Evolutionary conservation across 306 rosid species (phyloP).

Genomic region (Vigna mungo): DNA sequence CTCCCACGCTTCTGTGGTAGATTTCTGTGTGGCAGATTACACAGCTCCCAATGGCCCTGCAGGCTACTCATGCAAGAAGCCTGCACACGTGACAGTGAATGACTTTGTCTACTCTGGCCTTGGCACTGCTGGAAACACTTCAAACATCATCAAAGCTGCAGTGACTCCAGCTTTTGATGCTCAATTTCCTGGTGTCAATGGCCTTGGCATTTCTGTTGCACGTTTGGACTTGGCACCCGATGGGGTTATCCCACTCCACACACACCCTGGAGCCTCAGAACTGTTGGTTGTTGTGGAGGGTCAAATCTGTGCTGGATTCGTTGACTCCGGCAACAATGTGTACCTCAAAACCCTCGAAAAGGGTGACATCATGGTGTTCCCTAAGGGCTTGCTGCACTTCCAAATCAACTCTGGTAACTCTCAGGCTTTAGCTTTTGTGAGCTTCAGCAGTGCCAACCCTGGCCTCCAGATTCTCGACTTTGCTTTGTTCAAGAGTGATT

Average conservation of each 20-base stretch:
- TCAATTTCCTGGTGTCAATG: slow-evolving; percentile 74
- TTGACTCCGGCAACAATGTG: slow-evolving; percentile 63
- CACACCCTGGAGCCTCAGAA: slow-evolving; percentile 80
- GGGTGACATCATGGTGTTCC: slow-evolving; percentile 84
- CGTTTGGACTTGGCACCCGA: slow-evolving; percentile 66
- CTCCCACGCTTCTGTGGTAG: slow-evolving; percentile 68
- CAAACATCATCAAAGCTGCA: slow-evolving; percentile 72
- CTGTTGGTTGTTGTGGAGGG: slow-evolving; percentile 58
- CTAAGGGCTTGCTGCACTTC: slow-evolving; percentile 84
- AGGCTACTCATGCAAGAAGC: slow-evolving; percentile 76
- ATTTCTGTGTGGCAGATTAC: slow-evolving; percentile 83
- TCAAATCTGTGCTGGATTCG: slow-evolving; percentile 66
- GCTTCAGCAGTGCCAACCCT: slow-evolving; percentile 74
- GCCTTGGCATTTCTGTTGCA: slow-evolving; percentile 72
- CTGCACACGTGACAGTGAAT: slow-evolving; percentile 54
- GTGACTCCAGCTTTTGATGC: slow-evolving; percentile 71
- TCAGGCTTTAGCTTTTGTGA: slow-evolving; percentile 48
- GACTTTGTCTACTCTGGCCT: slow-evolving; percentile 71
- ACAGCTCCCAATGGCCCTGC: slow-evolving; percentile 62
- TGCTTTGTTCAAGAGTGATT: slow-evolving; percentile 72
- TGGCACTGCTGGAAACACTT: slow-evolving; percentile 67
- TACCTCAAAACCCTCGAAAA: slow-evolving; percentile 61
- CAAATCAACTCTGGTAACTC: slow-evolving; percentile 56
- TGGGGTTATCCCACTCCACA: slow-evolving; percentile 83
- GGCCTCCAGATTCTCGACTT: slow-evolving; percentile 78